phyloP scores from a whole-genome alignment of 129 eudicot genomes.

The Artemisia annua region DNA sequence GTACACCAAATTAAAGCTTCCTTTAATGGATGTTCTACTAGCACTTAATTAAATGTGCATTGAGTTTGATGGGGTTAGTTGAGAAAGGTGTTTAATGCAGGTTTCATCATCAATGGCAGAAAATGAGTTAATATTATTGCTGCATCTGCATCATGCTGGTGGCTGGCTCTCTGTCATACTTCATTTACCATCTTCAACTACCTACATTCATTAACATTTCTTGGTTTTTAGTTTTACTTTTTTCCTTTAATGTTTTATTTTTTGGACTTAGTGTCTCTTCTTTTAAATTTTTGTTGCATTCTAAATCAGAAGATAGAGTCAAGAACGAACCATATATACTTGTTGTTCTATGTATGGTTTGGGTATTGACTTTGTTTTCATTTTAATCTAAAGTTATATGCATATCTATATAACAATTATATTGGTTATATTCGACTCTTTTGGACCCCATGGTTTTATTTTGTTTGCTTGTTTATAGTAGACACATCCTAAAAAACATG shows the following conservation, averaged over 20 bases:
- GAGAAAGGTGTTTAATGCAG: constrained; percentile 41
- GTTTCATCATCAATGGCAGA: constrained; percentile 54
- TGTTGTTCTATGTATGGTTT: constrained; percentile 61
- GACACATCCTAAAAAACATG: too few relatives aligned
- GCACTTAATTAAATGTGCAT: constrained; percentile 26
- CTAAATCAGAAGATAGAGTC: constrained; percentile 55
- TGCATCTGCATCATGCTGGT: constrained; percentile 58
- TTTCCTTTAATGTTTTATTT: constrained; percentile 5
- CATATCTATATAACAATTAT: constrained; percentile 5
- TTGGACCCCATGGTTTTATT: neutral
- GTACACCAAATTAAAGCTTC: constrained; percentile 72
- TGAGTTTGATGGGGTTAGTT: constrained; percentile 43
- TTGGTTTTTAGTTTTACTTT: constrained; percentile 19
- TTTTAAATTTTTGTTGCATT: constrained; percentile 29
- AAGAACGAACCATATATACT: constrained; percentile 73
- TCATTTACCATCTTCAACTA: constrained; percentile 59
- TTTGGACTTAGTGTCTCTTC: constrained; percentile 9
- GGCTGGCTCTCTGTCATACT: constrained; percentile 40
- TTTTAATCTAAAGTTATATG: constrained; percentile 10
- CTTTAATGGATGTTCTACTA: constrained; percentile 53
- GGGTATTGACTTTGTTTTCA: constrained; percentile 83
- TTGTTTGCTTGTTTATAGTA: neutral
- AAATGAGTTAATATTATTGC: constrained; percentile 49
- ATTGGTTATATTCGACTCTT: neutral
- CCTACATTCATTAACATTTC: constrained; percentile 39